These are phyloP conservation scores for Teratosphaeria gauchensis DNA, from an alignment of 2,329 filamentous ascomycete species.

Conservation along the genomic window DNA sequence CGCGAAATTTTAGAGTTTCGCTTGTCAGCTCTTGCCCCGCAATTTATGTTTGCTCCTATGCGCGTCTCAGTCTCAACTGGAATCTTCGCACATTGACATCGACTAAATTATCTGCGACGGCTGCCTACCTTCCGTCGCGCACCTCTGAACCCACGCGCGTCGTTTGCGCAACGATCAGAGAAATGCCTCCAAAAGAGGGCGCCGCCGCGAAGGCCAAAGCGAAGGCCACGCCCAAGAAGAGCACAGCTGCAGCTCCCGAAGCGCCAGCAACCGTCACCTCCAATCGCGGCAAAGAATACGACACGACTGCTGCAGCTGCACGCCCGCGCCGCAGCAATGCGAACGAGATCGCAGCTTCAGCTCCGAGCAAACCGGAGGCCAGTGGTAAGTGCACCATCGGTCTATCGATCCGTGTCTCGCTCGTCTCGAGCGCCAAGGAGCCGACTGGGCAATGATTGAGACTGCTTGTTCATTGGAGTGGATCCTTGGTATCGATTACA, in stretches of 20 bases:
- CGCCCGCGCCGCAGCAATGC: conserved; percentile 12
- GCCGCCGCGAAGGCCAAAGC: conserved; percentile 8
- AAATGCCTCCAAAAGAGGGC: background rate
- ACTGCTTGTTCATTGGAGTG: too few relatives aligned
- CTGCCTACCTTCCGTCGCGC: background rate
- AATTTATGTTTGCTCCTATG: background rate
- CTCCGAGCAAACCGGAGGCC: background rate
- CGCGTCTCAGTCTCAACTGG: background rate
- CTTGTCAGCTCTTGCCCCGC: background rate
- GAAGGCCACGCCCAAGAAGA: conserved; percentile 5
- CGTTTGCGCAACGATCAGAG: background rate
- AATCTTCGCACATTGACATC: background rate
- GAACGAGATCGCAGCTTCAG: background rate
- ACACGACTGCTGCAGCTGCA: conserved; percentile 19
- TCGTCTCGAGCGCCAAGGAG: background rate
- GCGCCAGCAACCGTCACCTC: conserved; percentile 10
- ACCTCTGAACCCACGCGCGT: background rate
- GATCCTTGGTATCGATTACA: background rate
- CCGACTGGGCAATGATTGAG: background rate
- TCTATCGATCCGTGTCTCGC: background rate
- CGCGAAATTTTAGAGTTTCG: background rate
- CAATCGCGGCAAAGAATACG: conserved; percentile 16
- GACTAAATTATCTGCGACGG: background rate
- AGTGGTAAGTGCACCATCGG: background rate
- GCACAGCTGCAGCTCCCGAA: background rate